phyloP scores from a whole-genome alignment of 2,329 filamentous ascomycete genomes.

The Coniella lustricola region DNA sequence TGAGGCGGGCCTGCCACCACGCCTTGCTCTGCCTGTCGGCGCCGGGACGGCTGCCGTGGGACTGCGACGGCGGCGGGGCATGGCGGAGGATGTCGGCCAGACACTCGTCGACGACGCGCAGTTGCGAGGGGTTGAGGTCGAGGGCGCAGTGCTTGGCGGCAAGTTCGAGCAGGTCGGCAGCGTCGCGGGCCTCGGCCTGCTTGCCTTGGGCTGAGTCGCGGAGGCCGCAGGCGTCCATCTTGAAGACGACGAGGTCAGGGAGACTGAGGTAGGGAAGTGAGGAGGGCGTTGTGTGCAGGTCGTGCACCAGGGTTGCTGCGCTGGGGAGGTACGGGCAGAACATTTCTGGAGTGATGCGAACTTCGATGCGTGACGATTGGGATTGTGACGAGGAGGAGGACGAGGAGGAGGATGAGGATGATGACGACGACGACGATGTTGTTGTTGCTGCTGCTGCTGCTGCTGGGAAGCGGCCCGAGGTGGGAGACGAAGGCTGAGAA shows the following conservation, averaged over 20 bases:
- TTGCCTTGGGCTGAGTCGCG: conserved; percentile 14
- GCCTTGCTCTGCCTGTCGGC: conserved; percentile 13
- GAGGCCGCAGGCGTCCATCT: conserved; percentile 15
- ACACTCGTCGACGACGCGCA: conserved; percentile 12
- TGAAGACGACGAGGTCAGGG: conserved; percentile 14
- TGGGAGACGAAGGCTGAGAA: background rate
- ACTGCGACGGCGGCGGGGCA: background rate
- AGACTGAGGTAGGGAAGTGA: conserved; percentile 13
- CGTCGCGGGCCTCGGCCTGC: conserved; percentile 12
- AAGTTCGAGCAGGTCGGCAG: conserved; percentile 11
- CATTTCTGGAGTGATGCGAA: conserved; percentile 16
- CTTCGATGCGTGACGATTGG: conserved; percentile 6
- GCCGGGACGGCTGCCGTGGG: no score
- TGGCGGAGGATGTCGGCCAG: conserved; percentile 12
- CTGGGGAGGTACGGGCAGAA: conserved; percentile 14
- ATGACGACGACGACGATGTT: no score
- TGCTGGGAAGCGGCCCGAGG: no score
- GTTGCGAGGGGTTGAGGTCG: conserved; percentile 12
- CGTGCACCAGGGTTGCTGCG: conserved; percentile 10
- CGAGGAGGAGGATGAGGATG: no score
- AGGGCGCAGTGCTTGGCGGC: conserved; percentile 15
- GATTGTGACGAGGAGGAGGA: no score
- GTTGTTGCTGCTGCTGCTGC: conserved; percentile 3
- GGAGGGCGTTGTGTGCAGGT: conserved; percentile 4
- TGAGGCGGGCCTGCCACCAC: conserved; percentile 15